Conservation (phyloP, 177 flowering plant genomes). For the Vitis hybrid region DNA sequence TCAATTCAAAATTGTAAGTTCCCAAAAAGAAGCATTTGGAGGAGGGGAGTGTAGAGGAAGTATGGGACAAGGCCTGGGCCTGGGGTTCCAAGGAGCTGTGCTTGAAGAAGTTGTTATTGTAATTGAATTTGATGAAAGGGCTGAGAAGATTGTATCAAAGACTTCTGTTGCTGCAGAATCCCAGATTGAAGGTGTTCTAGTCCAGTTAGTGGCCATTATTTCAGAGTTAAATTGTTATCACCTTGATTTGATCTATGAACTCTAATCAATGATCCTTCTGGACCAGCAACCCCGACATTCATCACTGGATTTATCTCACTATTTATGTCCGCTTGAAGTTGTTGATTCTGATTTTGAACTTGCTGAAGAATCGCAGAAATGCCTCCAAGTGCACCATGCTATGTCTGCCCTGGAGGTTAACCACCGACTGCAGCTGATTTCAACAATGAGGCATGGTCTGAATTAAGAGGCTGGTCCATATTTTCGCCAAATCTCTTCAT, state of each 20-base stretch:
- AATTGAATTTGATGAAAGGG: constrained; percentile 46
- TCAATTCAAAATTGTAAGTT: too few species aligned
- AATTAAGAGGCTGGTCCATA: constrained; percentile 66
- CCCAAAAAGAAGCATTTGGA: too few species aligned
- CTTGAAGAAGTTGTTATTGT: constrained; percentile 40
- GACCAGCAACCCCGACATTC: constrained; percentile 57
- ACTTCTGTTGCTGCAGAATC: constrained; percentile 64
- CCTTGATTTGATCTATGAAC: constrained; percentile 69
- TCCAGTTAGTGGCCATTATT: constrained; percentile 52
- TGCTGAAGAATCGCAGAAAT: constrained; percentile 46
- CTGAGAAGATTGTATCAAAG: constrained; percentile 63
- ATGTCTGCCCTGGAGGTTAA: constrained; percentile 61
- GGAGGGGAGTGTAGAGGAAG: too few species aligned
- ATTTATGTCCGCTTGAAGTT: constrained; percentile 66
- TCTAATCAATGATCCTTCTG: constrained; percentile 73
- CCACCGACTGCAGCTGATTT: constrained; percentile 63
- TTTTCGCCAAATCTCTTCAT: constrained; percentile 71
- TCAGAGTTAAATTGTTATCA: constrained; percentile 33
- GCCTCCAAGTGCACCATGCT: constrained; percentile 49
- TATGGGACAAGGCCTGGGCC: too few species aligned
- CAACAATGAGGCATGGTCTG: constrained; percentile 67
- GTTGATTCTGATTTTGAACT: constrained; percentile 65
- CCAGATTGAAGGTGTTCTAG: constrained; percentile 70
- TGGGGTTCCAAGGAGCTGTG: constrained; percentile 18
- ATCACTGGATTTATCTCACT: constrained; percentile 64